Conservation (phyloP, 495 filamentous ascomycete species). For the Neurospora tetraspora region DNA sequence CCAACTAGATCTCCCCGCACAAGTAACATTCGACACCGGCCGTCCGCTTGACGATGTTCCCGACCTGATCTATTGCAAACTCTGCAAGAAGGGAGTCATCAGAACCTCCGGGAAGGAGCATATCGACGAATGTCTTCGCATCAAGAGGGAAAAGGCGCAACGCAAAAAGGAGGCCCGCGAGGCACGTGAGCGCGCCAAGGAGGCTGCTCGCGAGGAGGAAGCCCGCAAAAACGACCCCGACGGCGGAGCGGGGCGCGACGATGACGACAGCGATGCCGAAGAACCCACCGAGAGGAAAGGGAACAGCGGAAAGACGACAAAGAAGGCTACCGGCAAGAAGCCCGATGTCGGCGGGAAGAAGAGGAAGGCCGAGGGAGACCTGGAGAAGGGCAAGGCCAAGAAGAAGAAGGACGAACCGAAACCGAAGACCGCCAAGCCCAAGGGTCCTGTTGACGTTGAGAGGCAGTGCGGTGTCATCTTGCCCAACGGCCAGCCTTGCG, state of each 20-base stretch:
- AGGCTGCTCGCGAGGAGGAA: conserved; percentile 45
- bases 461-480: conserved; percentile 90
- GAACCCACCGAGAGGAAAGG: conserved; percentile 29
- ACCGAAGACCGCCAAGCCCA: conserved; percentile 75
- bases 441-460: conserved; percentile 93
- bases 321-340: conserved; percentile 63
- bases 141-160: conserved; percentile 66
- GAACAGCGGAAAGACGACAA: conserved; percentile 46
- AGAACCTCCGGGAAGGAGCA: conserved; percentile 53
- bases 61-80: conserved; percentile 66
- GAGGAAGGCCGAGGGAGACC: conserved; percentile 77
- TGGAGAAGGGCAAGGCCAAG: conserved; percentile 67
- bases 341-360: conserved; percentile 60
- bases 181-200: conserved; percentile 56
- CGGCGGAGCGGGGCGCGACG: conserved; percentile 45
- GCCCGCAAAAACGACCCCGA: conserved; percentile 46
- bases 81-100: conserved; percentile 67
- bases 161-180: conserved; percentile 73
- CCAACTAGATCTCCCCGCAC: conserved; percentile 56
- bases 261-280: conserved; percentile 61
- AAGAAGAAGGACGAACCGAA: conserved; percentile 97
- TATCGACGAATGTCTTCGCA: conserved; percentile 56
- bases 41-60: conserved; percentile 60
- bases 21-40: conserved; percentile 62
- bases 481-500: conserved; percentile 74